Evolutionary conservation across 345 rosid species (phyloP), one percentile per base, ranked within the genome.

Genomic region (Orychophragmus violaceus): DNA sequence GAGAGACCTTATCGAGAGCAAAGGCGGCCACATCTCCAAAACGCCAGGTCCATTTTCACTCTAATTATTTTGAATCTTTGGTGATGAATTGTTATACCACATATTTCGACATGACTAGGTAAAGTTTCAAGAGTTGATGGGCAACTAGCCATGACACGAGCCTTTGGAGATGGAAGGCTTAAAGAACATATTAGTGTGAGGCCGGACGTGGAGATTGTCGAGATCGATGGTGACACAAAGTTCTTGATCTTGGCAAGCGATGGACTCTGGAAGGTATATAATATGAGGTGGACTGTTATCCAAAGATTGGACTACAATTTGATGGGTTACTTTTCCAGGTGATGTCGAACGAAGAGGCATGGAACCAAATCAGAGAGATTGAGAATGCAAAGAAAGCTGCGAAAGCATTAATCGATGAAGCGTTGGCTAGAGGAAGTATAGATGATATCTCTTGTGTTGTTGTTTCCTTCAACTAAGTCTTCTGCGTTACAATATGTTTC

Each of bases 181-280:
- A 82, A 82, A 76, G 79, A 79, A 6, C 85, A 80, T 61, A 77
- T 82, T 3, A 78, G 78, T 39, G 80, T 77, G 23, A 75, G 67
- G 62, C 84, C 83, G 1, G 74, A 81, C 57, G 51, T 78, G 32
- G 45, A n/a, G 33, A 56, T 66, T 4, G 54, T 53, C 21, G 63
- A 22, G 36, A 55, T 77, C 5, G 66, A 75, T 2, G 14, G 27
- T 5, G 82, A 68, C 65, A 21, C 71, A 3, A 70, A 79, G n/a
- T 76, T 82, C 76, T 52, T 82, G 18, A 64, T 83, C 72, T 66
- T 85, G 71, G 88, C 87, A 6, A 79, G 90, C 33, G 88, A 83
- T 62, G 87, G 84, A 33, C 64, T 80, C 0, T 79, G 87, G 83
- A 85, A 82, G 83, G 88, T 77, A 16, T 12, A 22, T 18, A 41